phyloP scores from a whole-genome alignment of 179 eudicot species.

The Heliamphora pulchella region DNA sequence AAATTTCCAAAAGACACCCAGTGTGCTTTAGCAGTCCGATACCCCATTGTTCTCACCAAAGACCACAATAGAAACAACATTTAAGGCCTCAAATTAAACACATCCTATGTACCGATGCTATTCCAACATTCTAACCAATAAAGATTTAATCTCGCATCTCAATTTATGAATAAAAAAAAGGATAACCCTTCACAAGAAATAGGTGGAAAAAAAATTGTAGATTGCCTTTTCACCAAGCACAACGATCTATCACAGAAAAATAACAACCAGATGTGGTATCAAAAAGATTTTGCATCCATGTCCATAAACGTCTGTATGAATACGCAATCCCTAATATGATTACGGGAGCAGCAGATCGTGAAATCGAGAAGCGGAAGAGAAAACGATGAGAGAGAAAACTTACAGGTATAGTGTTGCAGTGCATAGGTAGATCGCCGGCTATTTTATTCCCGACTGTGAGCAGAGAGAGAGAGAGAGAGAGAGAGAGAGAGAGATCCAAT shows the following conservation, averaged over 20 bases:
- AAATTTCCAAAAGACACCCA: background rate
- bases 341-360: background rate
- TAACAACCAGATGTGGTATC: no score
- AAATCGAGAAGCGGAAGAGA: background rate
- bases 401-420: background rate
- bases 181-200: background rate
- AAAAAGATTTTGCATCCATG: no score
- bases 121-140: background rate
- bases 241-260: no score
- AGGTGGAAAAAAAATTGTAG: background rate
- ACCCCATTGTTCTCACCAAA: background rate
- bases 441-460: background rate
- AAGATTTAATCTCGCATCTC: background rate
- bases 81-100: background rate
- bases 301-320: background rate
- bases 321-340: background rate
- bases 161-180: background rate
- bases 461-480: background rate
- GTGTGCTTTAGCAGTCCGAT: background rate
- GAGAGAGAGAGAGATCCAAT: background rate
- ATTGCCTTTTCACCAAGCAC: background rate
- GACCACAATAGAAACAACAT: background rate
- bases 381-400: background rate
- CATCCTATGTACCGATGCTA: background rate
- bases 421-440: slow-evolving; percentile 4